phyloP scores from a whole-genome alignment of 306 rosid genomes.

The Inga oerstediana region DNA sequence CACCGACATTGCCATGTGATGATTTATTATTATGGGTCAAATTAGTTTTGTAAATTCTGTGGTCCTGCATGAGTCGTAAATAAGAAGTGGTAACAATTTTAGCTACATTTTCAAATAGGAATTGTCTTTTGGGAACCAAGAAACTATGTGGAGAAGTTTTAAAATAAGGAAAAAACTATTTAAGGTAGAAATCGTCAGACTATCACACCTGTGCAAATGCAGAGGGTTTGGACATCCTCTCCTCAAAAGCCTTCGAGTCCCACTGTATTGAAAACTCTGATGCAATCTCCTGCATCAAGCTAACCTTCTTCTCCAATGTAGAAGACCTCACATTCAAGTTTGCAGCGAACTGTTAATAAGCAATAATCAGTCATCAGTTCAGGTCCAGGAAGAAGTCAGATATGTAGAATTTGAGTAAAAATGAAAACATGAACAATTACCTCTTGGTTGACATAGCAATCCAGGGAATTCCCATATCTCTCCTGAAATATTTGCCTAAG shows the following conservation, averaged over 20 bases:
- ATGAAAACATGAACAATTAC: constrained; percentile 38
- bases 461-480: constrained; percentile 69
- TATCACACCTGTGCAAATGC: constrained; percentile 51
- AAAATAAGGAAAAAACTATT: no score
- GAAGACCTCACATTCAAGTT: constrained; percentile 68
- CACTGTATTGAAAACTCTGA: constrained; percentile 75
- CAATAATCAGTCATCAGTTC: constrained; percentile 39
- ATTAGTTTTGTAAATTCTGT: constrained; percentile 41
- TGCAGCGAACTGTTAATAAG: constrained; percentile 67
- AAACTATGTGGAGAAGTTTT: not conserved
- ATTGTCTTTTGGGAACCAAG: not conserved
- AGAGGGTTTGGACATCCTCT: constrained; percentile 74
- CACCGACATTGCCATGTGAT: constrained; percentile 41
- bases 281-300: constrained; percentile 80
- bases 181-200: not conserved
- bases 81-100: constrained; percentile 27
- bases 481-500: constrained; percentile 85
- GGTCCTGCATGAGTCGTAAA: constrained; percentile 55
- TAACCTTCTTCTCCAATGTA: constrained; percentile 76
- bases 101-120: constrained; percentile 21
- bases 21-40: constrained; percentile 40
- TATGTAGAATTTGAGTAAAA: constrained; percentile 9
- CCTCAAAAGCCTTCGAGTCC: constrained; percentile 75
- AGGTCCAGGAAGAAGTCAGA: constrained; percentile 30
- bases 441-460: constrained; percentile 64